Evolutionary conservation across 805 yeast genomes (phyloP).

Genomic region (Lipomyces anomalus): DNA sequence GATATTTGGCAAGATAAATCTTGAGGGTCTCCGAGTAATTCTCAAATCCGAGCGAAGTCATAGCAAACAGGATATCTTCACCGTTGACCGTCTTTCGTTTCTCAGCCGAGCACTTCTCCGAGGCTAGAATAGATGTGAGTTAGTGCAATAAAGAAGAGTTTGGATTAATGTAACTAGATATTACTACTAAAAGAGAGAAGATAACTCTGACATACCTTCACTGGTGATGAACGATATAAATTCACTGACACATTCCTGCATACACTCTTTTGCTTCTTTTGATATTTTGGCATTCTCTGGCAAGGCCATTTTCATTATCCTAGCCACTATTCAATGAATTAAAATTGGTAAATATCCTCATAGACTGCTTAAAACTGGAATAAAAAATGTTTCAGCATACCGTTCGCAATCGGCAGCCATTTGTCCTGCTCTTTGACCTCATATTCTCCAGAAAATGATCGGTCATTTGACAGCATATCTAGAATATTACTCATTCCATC

Average conservation of each 20-base stretch:
- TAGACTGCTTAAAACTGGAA: not conserved
- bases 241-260: conserved; percentile 66
- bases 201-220: conserved; percentile 37
- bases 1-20: conserved; percentile 60
- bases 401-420: conserved; percentile 59
- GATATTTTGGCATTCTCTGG: conserved; percentile 71
- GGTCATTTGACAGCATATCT: conserved; percentile 13
- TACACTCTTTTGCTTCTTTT: conserved; percentile 72
- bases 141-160: not conserved
- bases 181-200: not conserved
- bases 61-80: conserved; percentile 59
- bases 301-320: conserved; percentile 69
- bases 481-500: conserved; percentile 16
- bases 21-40: conserved; percentile 64
- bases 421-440: conserved; percentile 57
- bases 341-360: not conserved
- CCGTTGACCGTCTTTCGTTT: conserved; percentile 67
- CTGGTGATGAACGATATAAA: conserved; percentile 64
- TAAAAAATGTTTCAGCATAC: conserved; percentile 25
- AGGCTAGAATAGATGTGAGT: conserved; percentile 31
- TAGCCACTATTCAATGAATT: conserved; percentile 40
- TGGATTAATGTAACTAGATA: not conserved
- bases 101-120: conserved; percentile 58
- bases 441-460: conserved; percentile 31
- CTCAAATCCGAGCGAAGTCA: conserved; percentile 62